Percentiles rank a stretch among this genome's conserved stretches.
Conservation (phyloP, 768 basidiomycete species). For the Tylopilus subfusipes region DNA sequence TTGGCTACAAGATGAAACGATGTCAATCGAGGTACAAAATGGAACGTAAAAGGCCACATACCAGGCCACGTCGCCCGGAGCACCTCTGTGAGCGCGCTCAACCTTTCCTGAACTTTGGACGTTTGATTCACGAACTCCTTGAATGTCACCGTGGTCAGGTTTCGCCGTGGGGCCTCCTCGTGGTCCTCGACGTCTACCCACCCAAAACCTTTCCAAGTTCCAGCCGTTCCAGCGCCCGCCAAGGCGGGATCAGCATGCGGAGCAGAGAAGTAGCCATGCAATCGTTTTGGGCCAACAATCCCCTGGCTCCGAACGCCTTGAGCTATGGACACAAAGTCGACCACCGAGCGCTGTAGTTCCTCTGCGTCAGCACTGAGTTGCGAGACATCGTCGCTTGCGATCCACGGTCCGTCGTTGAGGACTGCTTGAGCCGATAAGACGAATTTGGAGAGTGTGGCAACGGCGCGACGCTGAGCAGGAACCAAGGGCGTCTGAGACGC, state of each 20-base stretch:
- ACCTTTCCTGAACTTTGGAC: slow-evolving; percentile 28
- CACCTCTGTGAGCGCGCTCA: slow-evolving; percentile 19
- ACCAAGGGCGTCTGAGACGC: slow-evolving; percentile 58
- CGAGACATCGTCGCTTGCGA: slow-evolving; percentile 14
- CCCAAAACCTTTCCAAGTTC: slow-evolving; percentile 53
- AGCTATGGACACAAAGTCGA: slow-evolving; percentile 64
- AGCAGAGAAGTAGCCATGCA: slow-evolving; percentile 37
- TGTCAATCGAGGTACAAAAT: background rate
- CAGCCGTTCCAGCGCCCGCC: slow-evolving; percentile 50
- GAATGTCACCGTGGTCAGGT: slow-evolving; percentile 30
- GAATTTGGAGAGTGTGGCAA: slow-evolving; percentile 83
- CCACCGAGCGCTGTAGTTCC: slow-evolving; percentile 67
- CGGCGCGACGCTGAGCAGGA: slow-evolving; percentile 76
- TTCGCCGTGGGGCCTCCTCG: slow-evolving; percentile 28
- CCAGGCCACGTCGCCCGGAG: slow-evolving; percentile 22
- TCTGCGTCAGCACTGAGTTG: slow-evolving; percentile 70
- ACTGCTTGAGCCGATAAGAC: slow-evolving; percentile 84
- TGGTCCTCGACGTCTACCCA: slow-evolving; percentile 39
- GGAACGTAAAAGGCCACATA: slow-evolving; percentile 2
- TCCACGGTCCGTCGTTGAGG: slow-evolving; percentile 41
- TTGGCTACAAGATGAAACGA: slow-evolving; percentile 14
- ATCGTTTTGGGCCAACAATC: slow-evolving; percentile 30
- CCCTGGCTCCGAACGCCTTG: slow-evolving; percentile 37
- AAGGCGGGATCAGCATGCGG: slow-evolving; percentile 38
- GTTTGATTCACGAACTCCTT: slow-evolving; percentile 31